Evolutionary conservation across 805 yeast genomes (phyloP), one percentile per base, ranked within the genome.

Genomic region (Starmera dryadoides): DNA sequence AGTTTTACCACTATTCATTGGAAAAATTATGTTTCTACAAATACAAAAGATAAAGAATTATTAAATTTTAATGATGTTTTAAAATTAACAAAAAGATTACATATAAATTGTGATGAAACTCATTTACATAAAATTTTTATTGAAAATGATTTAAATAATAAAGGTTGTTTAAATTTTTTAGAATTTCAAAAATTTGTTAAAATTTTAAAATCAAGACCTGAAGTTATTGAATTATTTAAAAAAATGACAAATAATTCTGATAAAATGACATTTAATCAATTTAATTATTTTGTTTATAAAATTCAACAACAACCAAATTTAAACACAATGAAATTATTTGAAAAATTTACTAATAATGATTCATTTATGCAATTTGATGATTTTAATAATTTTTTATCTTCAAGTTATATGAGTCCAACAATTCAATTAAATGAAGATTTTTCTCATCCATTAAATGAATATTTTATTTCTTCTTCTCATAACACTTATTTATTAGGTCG

Each of bases 391-490:
- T 63, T 47, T 38, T 44, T 68, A 14, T 56, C 59, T 1, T 52
- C 59, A 3, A 58, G 61, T 2, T 37, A 46, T 23, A 23, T 42
- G 20, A 44, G 62, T 0, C 50, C 62, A 34, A 41, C 54, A 17
- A 45, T 43, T 4, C 39, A 47, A 4, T 25, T 31, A 1, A 41
- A 38, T 2, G 55, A 50, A 29, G 78, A 79, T 44, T 66, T 73
- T 41, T 54, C 75, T 0, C 64, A 66, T 21, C 98, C 98, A 0
- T 53, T 93, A 29, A 86, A 78, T 53, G 91, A 89, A 50, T 93
- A 94, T 57, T 87, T 66, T 54, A 84, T 94, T 23, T 87, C 96
- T 0, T 86, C 97, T 0, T 88, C 97, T 0, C 99, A 93, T 58
- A 93, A 93, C 56, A 93, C 98, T 0, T 93, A 93, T 53, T 65